These are phyloP conservation scores for Magnusiomyces tetraspermus DNA, from an alignment of 1,139 yeast genomes.

Conservation along the genomic window DNA sequence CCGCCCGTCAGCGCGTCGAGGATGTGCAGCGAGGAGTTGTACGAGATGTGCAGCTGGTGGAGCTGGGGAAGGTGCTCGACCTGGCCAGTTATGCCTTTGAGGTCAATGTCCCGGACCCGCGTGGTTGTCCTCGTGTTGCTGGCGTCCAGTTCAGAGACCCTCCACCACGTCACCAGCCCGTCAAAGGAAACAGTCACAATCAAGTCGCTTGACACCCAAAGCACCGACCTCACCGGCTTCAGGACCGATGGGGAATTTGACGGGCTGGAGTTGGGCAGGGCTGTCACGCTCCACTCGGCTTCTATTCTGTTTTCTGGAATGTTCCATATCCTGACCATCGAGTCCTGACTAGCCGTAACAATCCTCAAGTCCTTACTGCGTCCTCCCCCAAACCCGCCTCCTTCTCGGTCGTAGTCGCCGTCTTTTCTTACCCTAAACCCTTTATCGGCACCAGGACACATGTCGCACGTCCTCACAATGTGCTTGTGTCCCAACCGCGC, in stretches of 20 bases:
- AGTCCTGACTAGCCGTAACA: conserved; percentile 26
- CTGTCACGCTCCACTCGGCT: conserved; percentile 18
- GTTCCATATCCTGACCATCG: conserved; percentile 23
- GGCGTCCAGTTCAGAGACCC: conserved; percentile 15
- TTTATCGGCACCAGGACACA: conserved; percentile 15
- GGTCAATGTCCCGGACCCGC: conserved; percentile 15
- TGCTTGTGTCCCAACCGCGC: conserved; percentile 28
- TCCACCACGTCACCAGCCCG: conserved; percentile 30
- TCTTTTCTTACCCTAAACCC: background rate
- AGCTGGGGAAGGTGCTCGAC: too few relatives aligned
- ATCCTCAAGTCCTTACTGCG: conserved; percentile 7
- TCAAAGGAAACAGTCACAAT: conserved; percentile 24
- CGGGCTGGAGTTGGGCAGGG: background rate
- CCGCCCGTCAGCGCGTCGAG: conserved; percentile 23
- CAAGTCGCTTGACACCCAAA: conserved; percentile 19
- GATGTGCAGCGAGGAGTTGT: conserved; percentile 16
- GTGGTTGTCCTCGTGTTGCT: background rate
- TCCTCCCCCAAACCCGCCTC: background rate
- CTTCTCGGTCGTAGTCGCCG: too few relatives aligned
- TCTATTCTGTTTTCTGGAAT: conserved; percentile 11
- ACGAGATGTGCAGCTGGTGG: too few relatives aligned
- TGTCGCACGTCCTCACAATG: conserved; percentile 29
- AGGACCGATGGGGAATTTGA: background rate
- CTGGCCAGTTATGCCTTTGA: conserved; percentile 27
- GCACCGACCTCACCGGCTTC: conserved; percentile 14